phyloP scores from a whole-genome alignment of 352 stramenopile species.

The Phytophthora idaei region DNA sequence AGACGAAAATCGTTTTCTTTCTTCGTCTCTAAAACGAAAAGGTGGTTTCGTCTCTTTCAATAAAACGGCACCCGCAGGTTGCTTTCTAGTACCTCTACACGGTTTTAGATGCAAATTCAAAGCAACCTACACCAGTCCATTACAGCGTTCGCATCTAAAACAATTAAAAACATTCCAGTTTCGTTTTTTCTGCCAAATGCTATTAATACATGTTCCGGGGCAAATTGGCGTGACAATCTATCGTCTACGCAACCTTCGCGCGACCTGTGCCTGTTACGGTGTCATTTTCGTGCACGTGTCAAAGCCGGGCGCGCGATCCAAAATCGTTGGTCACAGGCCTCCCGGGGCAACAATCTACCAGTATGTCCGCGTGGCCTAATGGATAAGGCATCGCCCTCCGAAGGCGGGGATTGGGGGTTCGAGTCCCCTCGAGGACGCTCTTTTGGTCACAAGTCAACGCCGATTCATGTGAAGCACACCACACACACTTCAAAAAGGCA shows the following conservation, averaged over 20 bases:
- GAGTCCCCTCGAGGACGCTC: conserved; percentile 66
- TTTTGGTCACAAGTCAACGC: conserved; percentile 9
- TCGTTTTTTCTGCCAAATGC: no score
- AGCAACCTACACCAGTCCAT: no score
- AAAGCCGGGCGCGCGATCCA: neutral
- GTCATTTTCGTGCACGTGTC: conserved; percentile 2
- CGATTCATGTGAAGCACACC: conserved; percentile 4
- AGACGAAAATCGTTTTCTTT: no score
- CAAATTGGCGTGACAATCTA: neutral
- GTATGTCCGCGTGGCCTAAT: conserved; percentile 55
- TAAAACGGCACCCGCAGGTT: no score
- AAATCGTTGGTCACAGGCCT: neutral
- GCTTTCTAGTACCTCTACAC: no score
- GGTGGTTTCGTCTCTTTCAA: no score
- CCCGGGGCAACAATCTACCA: neutral
- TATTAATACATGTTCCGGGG: no score
- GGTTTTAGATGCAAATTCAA: no score
- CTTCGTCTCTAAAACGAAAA: no score
- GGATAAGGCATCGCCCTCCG: conserved; percentile 78
- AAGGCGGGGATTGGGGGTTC: conserved; percentile 75
- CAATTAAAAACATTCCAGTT: no score
- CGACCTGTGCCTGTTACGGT: neutral
- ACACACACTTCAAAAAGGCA: neutral
- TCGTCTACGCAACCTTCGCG: neutral
- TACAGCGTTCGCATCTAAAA: no score